Evolutionary conservation across 352 stramenopile species (phyloP).

Genomic region (Pythium sukuiense): DNA sequence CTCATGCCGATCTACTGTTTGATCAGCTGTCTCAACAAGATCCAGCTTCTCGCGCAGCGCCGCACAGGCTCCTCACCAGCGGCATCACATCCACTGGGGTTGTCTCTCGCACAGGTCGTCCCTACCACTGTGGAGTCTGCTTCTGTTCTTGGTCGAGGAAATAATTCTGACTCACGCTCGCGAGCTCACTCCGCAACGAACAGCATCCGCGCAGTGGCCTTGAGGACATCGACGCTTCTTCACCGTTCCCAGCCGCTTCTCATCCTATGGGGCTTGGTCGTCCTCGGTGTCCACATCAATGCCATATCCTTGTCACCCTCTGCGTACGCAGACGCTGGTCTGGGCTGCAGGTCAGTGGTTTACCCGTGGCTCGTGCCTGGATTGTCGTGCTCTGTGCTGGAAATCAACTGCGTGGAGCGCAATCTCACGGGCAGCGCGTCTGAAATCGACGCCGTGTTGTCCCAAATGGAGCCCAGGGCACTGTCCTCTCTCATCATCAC

Average conservation of each 20-base stretch:
- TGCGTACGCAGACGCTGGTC: background rate
- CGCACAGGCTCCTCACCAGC: background rate
- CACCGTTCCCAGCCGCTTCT: constrained; percentile 2
- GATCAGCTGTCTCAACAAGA: background rate
- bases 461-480: background rate
- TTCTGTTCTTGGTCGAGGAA: background rate
- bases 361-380: constrained; percentile 6
- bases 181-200: background rate
- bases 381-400: constrained; percentile 13
- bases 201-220: background rate
- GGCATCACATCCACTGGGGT: background rate
- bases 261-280: background rate
- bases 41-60: background rate
- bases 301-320: background rate
- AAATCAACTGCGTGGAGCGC: constrained; percentile 14
- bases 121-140: background rate
- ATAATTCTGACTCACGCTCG: background rate
- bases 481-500: constrained; percentile 28
- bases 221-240: background rate
- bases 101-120: background rate
- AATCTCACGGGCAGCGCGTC: constrained; percentile 2
- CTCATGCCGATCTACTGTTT: background rate
- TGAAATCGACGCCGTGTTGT: constrained; percentile 15
- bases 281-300: background rate
- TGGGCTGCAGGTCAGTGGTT: constrained; percentile 11